Percentiles rank a stretch among this genome's conserved stretches.
These are phyloP conservation scores for Stramenopiles sp. DNA, from an alignment of 352 stramenopile species.

Conservation along the genomic window DNA sequence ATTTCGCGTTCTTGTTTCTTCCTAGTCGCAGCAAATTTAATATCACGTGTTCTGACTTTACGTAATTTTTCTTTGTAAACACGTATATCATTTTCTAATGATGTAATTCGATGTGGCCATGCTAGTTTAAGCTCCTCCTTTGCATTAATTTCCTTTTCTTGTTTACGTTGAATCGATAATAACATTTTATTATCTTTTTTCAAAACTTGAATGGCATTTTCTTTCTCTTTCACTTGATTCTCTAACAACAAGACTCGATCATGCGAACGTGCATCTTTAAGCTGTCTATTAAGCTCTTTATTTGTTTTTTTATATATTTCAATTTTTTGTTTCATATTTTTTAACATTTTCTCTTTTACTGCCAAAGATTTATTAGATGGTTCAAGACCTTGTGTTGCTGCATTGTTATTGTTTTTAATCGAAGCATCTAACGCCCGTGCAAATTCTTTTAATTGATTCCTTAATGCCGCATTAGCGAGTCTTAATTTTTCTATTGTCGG, in stretches of 20 bases:
- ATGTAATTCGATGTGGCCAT: not conserved
- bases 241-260: not conserved
- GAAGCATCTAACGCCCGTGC: not conserved
- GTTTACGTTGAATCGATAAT: not conserved
- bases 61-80: not conserved
- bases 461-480: not conserved
- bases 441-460: not conserved
- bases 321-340: constrained; percentile 4
- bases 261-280: not conserved
- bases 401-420: not conserved
- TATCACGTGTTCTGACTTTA: not conserved
- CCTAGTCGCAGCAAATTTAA: not conserved
- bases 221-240: not conserved
- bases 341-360: not conserved
- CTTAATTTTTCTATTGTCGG: not conserved
- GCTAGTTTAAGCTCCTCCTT: not conserved
- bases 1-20: not conserved
- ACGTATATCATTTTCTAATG: not conserved
- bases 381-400: not conserved
- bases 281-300: not conserved
- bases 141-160: not conserved
- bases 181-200: not conserved
- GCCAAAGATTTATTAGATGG: not conserved
- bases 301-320: not conserved
- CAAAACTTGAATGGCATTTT: not conserved